These are phyloP conservation scores for Hibiscus tridactylites DNA, from an alignment of 345 rosid species.

Conservation along the genomic window DNA sequence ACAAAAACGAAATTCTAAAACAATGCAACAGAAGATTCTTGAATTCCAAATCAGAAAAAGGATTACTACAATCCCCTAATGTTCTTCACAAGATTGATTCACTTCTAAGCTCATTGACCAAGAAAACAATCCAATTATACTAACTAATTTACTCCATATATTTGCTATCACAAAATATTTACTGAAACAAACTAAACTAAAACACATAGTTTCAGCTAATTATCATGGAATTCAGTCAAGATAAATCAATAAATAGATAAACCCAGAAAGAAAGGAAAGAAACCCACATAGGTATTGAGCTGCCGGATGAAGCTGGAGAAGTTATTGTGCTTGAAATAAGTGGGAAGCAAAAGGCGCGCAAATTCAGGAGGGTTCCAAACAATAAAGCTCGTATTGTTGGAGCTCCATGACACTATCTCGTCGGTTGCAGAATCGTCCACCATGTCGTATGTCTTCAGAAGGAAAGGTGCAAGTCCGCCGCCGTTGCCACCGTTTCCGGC, in stretches of 20 bases:
- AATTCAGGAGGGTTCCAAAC: constrained; percentile 94
- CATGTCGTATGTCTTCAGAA: constrained; percentile 84
- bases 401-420: constrained; percentile 80
- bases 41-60: neutral
- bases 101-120: neutral
- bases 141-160: no score
- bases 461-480: constrained; percentile 80
- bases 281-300: constrained; percentile 64
- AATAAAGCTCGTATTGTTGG: constrained; percentile 59
- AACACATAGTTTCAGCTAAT: neutral
- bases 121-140: neutral
- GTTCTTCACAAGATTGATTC: neutral
- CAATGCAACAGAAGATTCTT: neutral
- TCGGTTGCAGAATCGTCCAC: constrained; percentile 74
- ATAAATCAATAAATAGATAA: neutral
- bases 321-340: constrained; percentile 90
- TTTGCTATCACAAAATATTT: no score
- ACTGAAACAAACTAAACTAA: no score
- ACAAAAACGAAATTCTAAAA: neutral
- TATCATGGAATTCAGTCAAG: neutral
- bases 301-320: constrained; percentile 85
- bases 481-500: constrained; percentile 41
- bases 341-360: constrained; percentile 64
- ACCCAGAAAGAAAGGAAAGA: neutral
- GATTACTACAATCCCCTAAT: neutral